Conservation (phyloP, 441 rosid genomes). For the Codiaeum variegatum region DNA sequence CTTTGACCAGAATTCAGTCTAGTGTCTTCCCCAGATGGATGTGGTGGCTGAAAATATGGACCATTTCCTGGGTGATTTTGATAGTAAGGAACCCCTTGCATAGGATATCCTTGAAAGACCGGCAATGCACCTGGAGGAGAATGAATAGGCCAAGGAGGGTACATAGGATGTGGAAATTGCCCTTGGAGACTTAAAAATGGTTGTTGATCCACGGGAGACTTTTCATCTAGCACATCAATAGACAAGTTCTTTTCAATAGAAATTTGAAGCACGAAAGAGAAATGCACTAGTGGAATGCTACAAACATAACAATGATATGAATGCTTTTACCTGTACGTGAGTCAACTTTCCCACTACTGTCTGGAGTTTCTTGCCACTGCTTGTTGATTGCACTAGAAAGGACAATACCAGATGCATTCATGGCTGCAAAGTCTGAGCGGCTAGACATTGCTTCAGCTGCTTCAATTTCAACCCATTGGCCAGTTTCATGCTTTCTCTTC, state of each 20-base stretch:
- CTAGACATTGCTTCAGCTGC: slow-evolving; percentile 57
- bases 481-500: slow-evolving; percentile 93
- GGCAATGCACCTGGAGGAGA: slow-evolving; percentile 81
- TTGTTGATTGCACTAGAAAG: slow-evolving; percentile 49
- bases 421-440: slow-evolving; percentile 45
- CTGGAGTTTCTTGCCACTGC: slow-evolving; percentile 55
- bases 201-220: slow-evolving; percentile 51
- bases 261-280: slow-evolving; percentile 2
- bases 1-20: slow-evolving; percentile 51
- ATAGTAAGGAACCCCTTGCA: slow-evolving; percentile 82
- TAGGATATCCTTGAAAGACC: slow-evolving; percentile 75
- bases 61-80: slow-evolving; percentile 59
- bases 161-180: slow-evolving; percentile 70
- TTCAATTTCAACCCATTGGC: slow-evolving; percentile 90
- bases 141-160: slow-evolving; percentile 82
- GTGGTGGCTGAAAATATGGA: slow-evolving; percentile 60
- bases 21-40: slow-evolving; percentile 61
- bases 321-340: slow-evolving; percentile 35
- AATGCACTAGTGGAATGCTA: slow-evolving; percentile 10
- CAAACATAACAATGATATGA: background rate
- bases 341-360: slow-evolving; percentile 44
- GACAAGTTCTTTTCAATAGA: background rate
- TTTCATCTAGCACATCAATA: slow-evolving; percentile 47
- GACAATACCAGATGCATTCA: slow-evolving; percentile 63
- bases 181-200: slow-evolving; percentile 44